Percentiles rank a stretch among this genome's conserved stretches.
phyloP scores from a whole-genome alignment of 495 filamentous ascomycete species.

The Symbiotaphrina buchneri region DNA sequence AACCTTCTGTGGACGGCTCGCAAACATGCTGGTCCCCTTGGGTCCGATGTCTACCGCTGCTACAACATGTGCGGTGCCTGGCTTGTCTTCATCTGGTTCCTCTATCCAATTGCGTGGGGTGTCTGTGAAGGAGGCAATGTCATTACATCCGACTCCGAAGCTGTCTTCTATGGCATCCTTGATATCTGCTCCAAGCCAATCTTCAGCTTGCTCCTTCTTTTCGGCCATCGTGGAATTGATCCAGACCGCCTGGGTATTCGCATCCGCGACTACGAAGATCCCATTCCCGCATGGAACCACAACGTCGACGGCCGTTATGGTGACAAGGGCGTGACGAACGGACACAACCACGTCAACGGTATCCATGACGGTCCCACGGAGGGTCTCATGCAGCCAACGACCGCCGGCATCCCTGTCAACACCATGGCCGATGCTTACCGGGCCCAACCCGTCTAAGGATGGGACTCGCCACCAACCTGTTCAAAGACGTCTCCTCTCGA shows the following conservation, averaged over 20 bases:
- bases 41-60: conserved; percentile 20
- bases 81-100: conserved; percentile 31
- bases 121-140: conserved; percentile 44
- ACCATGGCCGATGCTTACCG: too few relatives aligned
- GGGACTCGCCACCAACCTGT: too few relatives aligned
- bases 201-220: conserved; percentile 22
- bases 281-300: not conserved
- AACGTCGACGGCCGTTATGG: not conserved
- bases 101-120: conserved; percentile 53
- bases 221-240: conserved; percentile 29
- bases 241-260: conserved; percentile 21
- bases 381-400: too few relatives aligned
- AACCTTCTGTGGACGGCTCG: conserved; percentile 26
- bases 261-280: conserved; percentile 2
- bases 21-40: conserved; percentile 26
- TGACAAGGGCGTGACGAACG: too few relatives aligned
- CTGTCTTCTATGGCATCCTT: conserved; percentile 48
- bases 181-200: conserved; percentile 37
- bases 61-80: conserved; percentile 29
- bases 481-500: too few relatives aligned
- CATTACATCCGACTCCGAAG: conserved; percentile 36
- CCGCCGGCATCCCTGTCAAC: too few relatives aligned
- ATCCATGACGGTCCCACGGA: too few relatives aligned
- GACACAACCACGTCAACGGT: too few relatives aligned
- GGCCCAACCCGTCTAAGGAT: too few relatives aligned